Conservation (phyloP, 768 basidiomycete species). For the Xerocomellus dryophilus region DNA sequence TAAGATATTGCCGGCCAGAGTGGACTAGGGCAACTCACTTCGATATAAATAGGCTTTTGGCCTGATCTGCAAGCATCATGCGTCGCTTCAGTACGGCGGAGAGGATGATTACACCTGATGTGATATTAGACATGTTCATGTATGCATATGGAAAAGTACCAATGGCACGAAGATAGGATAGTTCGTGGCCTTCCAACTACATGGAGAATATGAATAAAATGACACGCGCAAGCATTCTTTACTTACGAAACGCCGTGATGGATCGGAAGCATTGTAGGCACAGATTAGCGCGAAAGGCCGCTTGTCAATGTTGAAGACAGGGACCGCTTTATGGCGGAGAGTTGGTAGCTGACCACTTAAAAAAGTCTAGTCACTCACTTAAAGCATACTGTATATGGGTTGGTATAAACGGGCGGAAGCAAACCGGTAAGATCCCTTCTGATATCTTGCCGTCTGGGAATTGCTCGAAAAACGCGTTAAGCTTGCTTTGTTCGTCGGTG, state of each 20-base stretch:
- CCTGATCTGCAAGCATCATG: conserved; percentile 93
- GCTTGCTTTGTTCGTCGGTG: conserved; percentile 67
- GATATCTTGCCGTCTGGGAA: conserved; percentile 85
- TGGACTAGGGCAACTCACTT: conserved; percentile 51
- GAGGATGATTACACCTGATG: conserved; percentile 79
- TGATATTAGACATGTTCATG: conserved; percentile 1
- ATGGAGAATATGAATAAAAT: conserved; percentile 9
- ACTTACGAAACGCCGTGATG: conserved; percentile 75
- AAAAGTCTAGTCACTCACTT: conserved; percentile 46
- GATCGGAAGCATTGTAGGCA: conserved; percentile 83
- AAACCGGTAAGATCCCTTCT: conserved; percentile 81
- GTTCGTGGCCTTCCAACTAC: conserved; percentile 82
- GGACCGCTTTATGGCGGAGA: conserved; percentile 58
- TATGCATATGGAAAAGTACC: conserved; percentile 38
- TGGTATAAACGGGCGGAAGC: conserved; percentile 80
- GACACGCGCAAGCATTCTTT: background rate
- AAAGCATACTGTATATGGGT: conserved; percentile 81
- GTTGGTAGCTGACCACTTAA: conserved; percentile 2
- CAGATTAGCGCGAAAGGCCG: conserved; percentile 88
- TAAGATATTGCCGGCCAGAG: conserved; percentile 5
- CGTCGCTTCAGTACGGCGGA: conserved; percentile 89
- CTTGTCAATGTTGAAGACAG: conserved; percentile 91
- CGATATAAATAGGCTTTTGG: conserved; percentile 88
- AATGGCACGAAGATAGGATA: conserved; percentile 90
- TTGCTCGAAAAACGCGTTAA: conserved; percentile 74